Evolutionary conservation across 108 stramenopile species (phyloP).

Genomic region (Nitzschia sp.): DNA sequence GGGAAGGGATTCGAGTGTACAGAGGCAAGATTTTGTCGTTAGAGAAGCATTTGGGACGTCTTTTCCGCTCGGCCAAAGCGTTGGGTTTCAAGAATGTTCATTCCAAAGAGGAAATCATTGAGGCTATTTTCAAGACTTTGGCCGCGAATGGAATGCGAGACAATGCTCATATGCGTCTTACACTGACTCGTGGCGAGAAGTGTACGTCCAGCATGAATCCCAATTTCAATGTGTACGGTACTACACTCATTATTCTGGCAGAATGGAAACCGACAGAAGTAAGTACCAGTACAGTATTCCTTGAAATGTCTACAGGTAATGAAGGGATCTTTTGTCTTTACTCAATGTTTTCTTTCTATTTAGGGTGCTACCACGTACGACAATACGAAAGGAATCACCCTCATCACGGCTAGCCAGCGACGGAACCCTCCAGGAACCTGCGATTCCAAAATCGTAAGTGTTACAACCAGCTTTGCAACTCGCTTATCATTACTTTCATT

Average conservation of each 20-base stretch:
- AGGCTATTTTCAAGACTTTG: conserved; percentile 92
- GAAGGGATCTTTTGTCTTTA: too few relatives aligned
- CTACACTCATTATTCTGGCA: conserved; percentile 81
- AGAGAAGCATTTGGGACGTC: conserved; percentile 83
- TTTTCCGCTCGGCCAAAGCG: conserved; percentile 88
- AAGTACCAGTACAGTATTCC: too few relatives aligned
- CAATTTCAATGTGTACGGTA: conserved; percentile 90
- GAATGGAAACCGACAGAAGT: conserved; percentile 91
- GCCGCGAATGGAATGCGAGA: conserved; percentile 93
- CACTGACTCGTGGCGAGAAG: conserved; percentile 91
- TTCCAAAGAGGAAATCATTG: conserved; percentile 66
- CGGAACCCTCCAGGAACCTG: conserved; percentile 79
- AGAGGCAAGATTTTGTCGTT: conserved; percentile 78
- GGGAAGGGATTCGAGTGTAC: conserved; percentile 93
- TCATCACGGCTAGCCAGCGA: conserved; percentile 80
- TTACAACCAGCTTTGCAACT: too few relatives aligned
- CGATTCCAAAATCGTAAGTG: conserved; percentile 78
- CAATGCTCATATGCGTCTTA: conserved; percentile 90
- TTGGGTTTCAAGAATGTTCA: conserved; percentile 88
- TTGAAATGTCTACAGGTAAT: too few relatives aligned
- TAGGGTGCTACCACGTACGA: conserved; percentile 87
- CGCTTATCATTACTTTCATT: too few relatives aligned
- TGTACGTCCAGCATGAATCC: conserved; percentile 91
- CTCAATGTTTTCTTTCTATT: too few relatives aligned
- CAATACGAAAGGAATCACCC: conserved; percentile 76